Evolutionary conservation across 352 stramenopile species (phyloP).

Genomic region (Phytophthora pini): DNA sequence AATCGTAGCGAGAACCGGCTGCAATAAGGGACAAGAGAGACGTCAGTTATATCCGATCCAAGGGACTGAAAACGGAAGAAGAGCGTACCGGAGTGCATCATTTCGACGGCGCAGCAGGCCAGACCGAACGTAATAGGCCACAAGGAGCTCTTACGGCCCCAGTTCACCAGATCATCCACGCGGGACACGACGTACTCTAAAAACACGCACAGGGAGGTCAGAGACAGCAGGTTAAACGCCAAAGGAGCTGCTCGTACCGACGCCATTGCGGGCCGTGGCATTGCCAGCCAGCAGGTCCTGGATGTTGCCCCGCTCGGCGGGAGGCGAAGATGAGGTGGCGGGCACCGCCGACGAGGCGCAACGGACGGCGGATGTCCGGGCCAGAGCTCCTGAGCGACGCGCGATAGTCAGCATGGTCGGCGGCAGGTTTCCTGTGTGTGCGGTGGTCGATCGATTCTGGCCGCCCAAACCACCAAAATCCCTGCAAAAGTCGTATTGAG

Average conservation of each 20-base stretch:
- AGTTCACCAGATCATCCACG: conserved; percentile 99
- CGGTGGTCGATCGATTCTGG: conserved; percentile 25
- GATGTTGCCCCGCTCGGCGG: conserved; percentile 68
- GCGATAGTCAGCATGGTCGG: conserved; percentile 48
- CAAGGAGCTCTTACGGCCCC: conserved; percentile 95
- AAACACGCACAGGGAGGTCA: not conserved
- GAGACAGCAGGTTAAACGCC: not conserved
- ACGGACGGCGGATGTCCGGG: conserved; percentile 28
- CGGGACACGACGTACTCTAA: conserved; percentile 97
- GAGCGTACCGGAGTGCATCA: conserved; percentile 95
- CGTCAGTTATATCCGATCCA: not conserved
- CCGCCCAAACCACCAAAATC: conserved; percentile 40
- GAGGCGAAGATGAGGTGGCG: conserved; percentile 26
- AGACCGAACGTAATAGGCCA: conserved; percentile 99
- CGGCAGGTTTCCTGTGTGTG: not conserved
- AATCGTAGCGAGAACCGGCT: conserved; percentile 93
- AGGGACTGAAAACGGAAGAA: not conserved
- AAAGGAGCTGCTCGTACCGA: conserved; percentile 50
- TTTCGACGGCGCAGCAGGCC: conserved; percentile 99
- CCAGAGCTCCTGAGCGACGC: conserved; percentile 42
- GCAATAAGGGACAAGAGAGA: not conserved
- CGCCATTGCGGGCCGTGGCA: conserved; percentile 73
- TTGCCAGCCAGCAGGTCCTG: conserved; percentile 76
- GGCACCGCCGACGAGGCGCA: conserved; percentile 34
- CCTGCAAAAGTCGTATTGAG: not conserved